These are phyloP conservation scores for Chimonanthus salicifolius DNA, from an alignment of 164 flowering plant genomes.

Conservation along the genomic window DNA sequence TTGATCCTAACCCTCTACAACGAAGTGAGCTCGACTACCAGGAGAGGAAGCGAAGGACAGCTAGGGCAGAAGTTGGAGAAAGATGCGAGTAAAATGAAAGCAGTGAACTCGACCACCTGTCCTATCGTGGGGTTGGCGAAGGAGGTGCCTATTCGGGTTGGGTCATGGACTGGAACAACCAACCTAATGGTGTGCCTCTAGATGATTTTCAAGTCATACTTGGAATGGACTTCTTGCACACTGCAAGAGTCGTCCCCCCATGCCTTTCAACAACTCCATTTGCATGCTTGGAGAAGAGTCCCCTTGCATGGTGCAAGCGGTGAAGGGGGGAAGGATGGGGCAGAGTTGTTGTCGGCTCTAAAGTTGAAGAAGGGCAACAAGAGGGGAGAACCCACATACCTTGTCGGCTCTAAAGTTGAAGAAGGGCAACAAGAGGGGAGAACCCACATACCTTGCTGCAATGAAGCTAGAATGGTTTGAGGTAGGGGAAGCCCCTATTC, in stretches of 20 bases:
- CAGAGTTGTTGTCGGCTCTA: neutral
- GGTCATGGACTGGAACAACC: neutral
- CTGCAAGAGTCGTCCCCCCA: neutral
- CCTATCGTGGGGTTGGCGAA: neutral
- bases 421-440: neutral
- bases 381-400: neutral
- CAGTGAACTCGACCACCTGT: no score
- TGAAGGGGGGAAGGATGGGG: neutral
- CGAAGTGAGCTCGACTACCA: no score
- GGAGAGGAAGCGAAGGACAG: no score
- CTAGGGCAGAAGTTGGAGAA: no score
- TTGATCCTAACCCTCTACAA: no score
- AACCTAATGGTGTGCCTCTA: neutral
- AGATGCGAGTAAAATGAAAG: no score
- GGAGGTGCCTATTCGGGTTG: neutral
- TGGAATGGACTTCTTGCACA: neutral
- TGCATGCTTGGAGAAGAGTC: neutral
- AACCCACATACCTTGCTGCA: neutral
- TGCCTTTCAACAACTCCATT: neutral
- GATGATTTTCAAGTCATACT: slow-evolving; percentile 1
- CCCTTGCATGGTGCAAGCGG: neutral
- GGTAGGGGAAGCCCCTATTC: neutral
- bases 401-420: neutral
- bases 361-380: neutral
- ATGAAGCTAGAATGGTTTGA: neutral